These are phyloP conservation scores for Tephrocybe sp. DNA, from an alignment of 768 basidiomycete genomes.

Conservation along the genomic window DNA sequence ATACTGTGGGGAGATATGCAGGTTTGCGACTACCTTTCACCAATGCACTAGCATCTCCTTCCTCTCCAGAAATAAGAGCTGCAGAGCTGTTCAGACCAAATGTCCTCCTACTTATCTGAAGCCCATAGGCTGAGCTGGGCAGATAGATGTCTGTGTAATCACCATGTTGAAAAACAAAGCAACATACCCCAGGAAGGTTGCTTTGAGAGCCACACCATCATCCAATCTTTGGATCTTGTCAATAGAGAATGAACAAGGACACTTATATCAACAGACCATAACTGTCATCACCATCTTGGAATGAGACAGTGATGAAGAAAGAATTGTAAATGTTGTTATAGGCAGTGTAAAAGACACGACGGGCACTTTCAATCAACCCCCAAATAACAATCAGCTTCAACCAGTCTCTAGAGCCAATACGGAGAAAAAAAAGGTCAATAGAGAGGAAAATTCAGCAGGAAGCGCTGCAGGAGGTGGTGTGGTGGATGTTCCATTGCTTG, in stretches of 20 bases:
- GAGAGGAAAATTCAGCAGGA: conserved; percentile 14
- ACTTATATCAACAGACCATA: conserved; percentile 18
- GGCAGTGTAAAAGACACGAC: conserved; percentile 34
- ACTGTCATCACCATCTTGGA: conserved; percentile 42
- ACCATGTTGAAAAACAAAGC: background rate
- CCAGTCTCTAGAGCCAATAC: conserved; percentile 51
- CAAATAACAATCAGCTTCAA: conserved; percentile 51
- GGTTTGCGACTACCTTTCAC: conserved; percentile 22
- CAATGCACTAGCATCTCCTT: conserved; percentile 15
- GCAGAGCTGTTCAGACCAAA: conserved; percentile 24
- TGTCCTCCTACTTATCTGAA: conserved; percentile 46
- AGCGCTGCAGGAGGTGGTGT: background rate
- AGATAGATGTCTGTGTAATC: background rate
- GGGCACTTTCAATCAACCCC: conserved; percentile 48
- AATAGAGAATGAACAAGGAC: background rate
- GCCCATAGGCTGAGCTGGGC: conserved; percentile 39
- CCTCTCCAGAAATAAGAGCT: conserved; percentile 26
- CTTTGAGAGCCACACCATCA: conserved; percentile 57
- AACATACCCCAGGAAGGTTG: conserved; percentile 53
- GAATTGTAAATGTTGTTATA: conserved; percentile 39
- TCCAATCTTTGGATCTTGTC: conserved; percentile 42
- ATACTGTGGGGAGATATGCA: conserved; percentile 32
- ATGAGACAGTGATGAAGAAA: conserved; percentile 52
- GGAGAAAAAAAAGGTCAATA: conserved; percentile 29
- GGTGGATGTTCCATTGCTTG: background rate